Evolutionary conservation across 2,329 filamentous ascomycete genomes (phyloP).

Genomic region (Epichloe brachyelytri): DNA sequence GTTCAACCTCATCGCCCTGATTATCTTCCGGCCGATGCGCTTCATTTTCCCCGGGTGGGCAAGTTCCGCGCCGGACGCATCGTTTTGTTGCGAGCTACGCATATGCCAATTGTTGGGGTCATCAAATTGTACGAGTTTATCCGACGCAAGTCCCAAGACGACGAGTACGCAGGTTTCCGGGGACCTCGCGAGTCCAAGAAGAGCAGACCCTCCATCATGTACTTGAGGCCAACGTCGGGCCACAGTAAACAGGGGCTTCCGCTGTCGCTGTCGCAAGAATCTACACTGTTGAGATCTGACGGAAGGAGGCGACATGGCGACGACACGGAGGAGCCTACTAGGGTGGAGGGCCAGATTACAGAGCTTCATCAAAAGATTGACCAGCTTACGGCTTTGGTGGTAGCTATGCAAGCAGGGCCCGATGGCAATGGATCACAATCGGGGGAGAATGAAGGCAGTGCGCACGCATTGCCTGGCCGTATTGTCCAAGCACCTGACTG

Average conservation of each 20-base stretch:
- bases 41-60: constrained; percentile 51
- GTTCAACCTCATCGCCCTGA: constrained; percentile 60
- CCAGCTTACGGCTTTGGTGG: constrained; percentile 14
- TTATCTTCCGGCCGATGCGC: constrained; percentile 59
- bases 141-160: constrained; percentile 23
- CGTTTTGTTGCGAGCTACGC: constrained; percentile 47
- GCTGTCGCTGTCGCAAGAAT: constrained; percentile 7
- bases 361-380: constrained; percentile 47
- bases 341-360: constrained; percentile 37
- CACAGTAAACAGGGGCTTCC: constrained; percentile 5
- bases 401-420: constrained; percentile 27
- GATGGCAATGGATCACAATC: neutral
- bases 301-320: constrained; percentile 10
- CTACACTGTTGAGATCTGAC: constrained; percentile 8
- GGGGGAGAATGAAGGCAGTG: neutral
- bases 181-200: constrained; percentile 25
- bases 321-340: constrained; percentile 27
- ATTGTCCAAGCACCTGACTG: too few relatives aligned
- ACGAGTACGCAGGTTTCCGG: constrained; percentile 35
- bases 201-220: constrained; percentile 11
- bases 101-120: constrained; percentile 53
- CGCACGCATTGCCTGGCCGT: neutral
- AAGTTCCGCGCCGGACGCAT: constrained; percentile 51
- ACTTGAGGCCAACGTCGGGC: constrained; percentile 8
- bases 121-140: constrained; percentile 56